Percentiles rank a stretch among this genome's conserved stretches.
Conservation (phyloP, 371 early-diverging fungal genomes). For the Encephalitozoon cuniculi region DNA sequence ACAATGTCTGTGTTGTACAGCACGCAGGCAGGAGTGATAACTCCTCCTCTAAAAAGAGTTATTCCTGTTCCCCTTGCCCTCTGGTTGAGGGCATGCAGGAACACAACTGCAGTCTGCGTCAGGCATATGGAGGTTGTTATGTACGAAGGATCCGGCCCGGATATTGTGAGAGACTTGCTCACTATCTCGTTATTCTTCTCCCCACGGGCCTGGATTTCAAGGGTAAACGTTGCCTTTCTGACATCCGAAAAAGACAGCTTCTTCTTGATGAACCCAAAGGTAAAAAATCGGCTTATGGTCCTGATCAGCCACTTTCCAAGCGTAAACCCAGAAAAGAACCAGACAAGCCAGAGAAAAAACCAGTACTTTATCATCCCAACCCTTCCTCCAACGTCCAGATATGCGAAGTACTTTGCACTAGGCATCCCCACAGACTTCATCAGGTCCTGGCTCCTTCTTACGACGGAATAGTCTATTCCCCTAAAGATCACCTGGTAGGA, state of each 20-base stretch:
- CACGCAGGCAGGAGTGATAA: conserved; percentile 57
- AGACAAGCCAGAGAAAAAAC: conserved; percentile 22
- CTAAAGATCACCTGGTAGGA: conserved; percentile 51
- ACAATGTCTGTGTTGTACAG: conserved; percentile 52
- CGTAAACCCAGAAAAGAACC: conserved; percentile 17
- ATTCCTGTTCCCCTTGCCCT: not conserved
- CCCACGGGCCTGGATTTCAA: conserved; percentile 43
- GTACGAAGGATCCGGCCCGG: conserved; percentile 61
- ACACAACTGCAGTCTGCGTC: conserved; percentile 22
- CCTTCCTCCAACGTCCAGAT: conserved; percentile 31
- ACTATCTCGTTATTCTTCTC: not conserved
- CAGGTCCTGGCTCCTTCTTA: conserved; percentile 43
- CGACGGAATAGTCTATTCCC: conserved; percentile 58
- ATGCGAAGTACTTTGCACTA: conserved; percentile 25
- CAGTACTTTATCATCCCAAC: conserved; percentile 21
- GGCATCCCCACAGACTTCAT: conserved; percentile 8
- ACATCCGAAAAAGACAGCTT: conserved; percentile 44
- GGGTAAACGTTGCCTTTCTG: conserved; percentile 44
- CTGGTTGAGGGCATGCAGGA: conserved; percentile 15
- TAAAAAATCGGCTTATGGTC: conserved; percentile 35
- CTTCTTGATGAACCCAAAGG: conserved; percentile 45
- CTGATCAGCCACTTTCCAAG: conserved; percentile 23
- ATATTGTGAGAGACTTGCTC: conserved; percentile 38
- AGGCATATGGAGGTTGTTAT: conserved; percentile 54
- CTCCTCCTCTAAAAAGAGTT: conserved; percentile 38